Evolutionary conservation across 2,329 filamentous ascomycete genomes (phyloP).

Genomic region (Paraconiothyrium sp.): DNA sequence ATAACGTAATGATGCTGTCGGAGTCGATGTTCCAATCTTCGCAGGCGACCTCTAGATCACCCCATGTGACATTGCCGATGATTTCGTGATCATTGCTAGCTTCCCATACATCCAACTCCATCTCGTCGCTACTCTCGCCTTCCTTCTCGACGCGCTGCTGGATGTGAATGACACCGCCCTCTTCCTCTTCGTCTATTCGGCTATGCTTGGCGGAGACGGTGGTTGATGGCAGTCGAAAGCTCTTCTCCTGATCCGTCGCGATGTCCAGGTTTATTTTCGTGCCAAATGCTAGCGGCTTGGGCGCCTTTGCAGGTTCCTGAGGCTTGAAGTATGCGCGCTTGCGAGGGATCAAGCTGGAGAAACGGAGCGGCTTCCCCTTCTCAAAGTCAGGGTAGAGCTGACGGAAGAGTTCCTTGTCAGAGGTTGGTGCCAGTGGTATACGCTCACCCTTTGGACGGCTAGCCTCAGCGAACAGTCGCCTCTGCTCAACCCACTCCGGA

Average conservation of each 20-base stretch:
- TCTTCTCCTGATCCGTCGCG: constrained; percentile 84
- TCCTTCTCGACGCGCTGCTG: constrained; percentile 55
- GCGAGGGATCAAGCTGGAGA: constrained; percentile 82
- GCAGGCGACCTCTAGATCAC: constrained; percentile 85
- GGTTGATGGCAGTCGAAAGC: constrained; percentile 76
- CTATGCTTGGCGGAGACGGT: constrained; percentile 58
- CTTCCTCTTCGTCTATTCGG: constrained; percentile 59
- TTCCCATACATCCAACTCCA: constrained; percentile 60
- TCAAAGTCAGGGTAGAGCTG: constrained; percentile 85
- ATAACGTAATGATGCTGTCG: constrained; percentile 52
- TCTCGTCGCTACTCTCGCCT: constrained; percentile 53
- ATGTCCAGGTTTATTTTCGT: constrained; percentile 91
- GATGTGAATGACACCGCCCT: constrained; percentile 64
- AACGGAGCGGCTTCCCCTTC: constrained; percentile 76
- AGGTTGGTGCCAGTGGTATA: constrained; percentile 75
- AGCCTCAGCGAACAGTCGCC: constrained; percentile 42
- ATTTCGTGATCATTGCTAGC: constrained; percentile 68
- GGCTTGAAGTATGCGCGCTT: constrained; percentile 81
- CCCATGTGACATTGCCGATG: constrained; percentile 77
- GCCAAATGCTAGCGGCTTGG: constrained; percentile 78
- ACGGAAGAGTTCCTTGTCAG: constrained; percentile 77
- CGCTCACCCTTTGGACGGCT: constrained; percentile 49
- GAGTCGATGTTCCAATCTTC: constrained; percentile 77
- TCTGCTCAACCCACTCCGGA: constrained; percentile 45
- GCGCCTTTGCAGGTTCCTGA: constrained; percentile 80